Base-by-base conservation (phyloP, 1,284 basidiomycete genomes). In the Gymnopus androsaceus region DNA sequence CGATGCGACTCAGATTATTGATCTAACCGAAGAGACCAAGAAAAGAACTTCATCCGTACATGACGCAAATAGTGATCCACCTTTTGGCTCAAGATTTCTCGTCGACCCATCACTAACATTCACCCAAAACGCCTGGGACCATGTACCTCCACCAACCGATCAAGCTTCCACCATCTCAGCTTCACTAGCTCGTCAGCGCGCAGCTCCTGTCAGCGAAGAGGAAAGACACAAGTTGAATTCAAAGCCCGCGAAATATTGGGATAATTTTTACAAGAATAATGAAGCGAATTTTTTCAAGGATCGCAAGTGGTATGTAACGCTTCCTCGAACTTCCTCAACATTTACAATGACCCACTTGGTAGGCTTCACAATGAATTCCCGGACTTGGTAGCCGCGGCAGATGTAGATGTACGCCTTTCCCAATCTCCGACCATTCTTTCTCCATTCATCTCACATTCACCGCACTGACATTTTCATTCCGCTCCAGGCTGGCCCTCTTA, bases 291-390 rank as follows among this genome's bases (percentile, higher is more conserved):
- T 98, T 74, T 98, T 98, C 78, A 88, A 90, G 47, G 87, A 97
- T 72, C 80, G 95, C 51, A 90, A 93, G 76, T 98, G 95, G 88
- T 85, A 57, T 14, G 60, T 28, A 33, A 33, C 31, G 6, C 31
- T 54, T 4, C n/a, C n/a, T n/a, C n/a, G 60, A 36, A 4, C 6
- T 19, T 17, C 38, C n/a, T 54, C 50, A 37, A 56, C 4, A n/a
- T n/a, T 28, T 9, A 4, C 11, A 28, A n/a, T 31, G 11, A 46
- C 8, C 31, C 12, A 30, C 27, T 42, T 15, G 15, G 55, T 51
- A 90, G 88, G 94, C 76, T 97, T n/a, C 85, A 90, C 62, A 85
- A 92, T 34, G 95, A 98, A 70, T 98, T 97, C 66, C 91, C 90
- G 1, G 92, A 95, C 66, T 78, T 97, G 17, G 77, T 90, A 21